phyloP scores from a whole-genome alignment of 345 rosid genomes.

The Turnera subulata region DNA sequence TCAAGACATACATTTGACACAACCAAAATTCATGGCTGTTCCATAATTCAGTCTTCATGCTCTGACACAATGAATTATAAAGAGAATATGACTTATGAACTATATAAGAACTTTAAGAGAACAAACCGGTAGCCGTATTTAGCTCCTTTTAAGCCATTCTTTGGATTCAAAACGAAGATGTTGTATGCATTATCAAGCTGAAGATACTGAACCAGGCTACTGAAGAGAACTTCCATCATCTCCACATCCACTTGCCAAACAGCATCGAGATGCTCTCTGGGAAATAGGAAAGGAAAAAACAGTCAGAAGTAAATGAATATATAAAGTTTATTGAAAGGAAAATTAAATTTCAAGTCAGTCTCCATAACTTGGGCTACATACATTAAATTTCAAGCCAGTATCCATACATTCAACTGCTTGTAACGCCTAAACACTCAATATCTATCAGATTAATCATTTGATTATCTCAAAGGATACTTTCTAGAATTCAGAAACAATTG shows the following conservation, averaged over 20 bases:
- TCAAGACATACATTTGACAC: background rate
- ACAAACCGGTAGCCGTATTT: constrained; percentile 90
- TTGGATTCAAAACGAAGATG: constrained; percentile 81
- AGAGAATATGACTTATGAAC: too few relatives aligned
- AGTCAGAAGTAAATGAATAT: constrained; percentile 11
- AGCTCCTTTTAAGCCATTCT: constrained; percentile 40
- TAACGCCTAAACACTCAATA: too few relatives aligned
- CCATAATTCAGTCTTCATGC: background rate
- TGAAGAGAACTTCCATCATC: constrained; percentile 75
- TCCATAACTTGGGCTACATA: too few relatives aligned
- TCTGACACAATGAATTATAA: too few relatives aligned
- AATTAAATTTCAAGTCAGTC: too few relatives aligned
- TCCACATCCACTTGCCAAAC: constrained; percentile 89
- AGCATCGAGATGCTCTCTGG: constrained; percentile 57
- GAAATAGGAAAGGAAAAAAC: constrained; percentile 18
- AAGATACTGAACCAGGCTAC: constrained; percentile 85
- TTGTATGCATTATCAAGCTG: constrained; percentile 86
- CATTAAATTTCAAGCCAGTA: too few relatives aligned
- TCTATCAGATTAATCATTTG: too few relatives aligned
- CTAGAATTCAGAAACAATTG: too few relatives aligned
- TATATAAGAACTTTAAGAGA: background rate
- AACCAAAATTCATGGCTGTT: constrained; percentile 1
- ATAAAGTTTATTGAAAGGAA: constrained; percentile 9
- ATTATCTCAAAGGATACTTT: too few relatives aligned
- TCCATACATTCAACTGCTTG: too few relatives aligned